phyloP scores from a whole-genome alignment of 208 protist species.

The Phytomonas francai region DNA sequence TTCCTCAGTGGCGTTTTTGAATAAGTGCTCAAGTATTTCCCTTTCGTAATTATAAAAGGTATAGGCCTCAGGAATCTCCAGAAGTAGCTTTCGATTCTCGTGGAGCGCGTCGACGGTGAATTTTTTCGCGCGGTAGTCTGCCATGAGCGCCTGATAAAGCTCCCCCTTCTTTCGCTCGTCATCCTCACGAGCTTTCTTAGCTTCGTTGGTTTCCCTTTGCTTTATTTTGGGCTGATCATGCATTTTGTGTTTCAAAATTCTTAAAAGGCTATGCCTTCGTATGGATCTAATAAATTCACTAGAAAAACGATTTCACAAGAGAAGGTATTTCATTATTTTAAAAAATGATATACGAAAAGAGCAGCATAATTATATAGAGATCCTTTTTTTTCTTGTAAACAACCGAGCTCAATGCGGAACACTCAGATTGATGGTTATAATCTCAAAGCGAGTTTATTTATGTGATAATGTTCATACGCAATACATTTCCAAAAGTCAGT shows the following conservation, averaged over 20 bases:
- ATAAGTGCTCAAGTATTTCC: constrained; percentile 23
- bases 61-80: constrained; percentile 72
- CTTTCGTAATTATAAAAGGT: constrained; percentile 77
- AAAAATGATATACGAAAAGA: no score
- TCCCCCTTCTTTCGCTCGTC: constrained; percentile 32
- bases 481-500: no score
- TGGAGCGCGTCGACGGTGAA: constrained; percentile 26
- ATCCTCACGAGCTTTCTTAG: constrained; percentile 16
- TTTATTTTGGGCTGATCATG: constrained; percentile 57
- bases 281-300: no score
- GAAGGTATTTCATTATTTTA: no score
- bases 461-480: no score
- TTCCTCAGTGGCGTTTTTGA: background rate
- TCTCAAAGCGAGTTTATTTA: no score
- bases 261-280: background rate
- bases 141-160: constrained; percentile 34
- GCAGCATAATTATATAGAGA: no score
- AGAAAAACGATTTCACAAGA: no score
- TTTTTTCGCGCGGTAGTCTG: constrained; percentile 12
- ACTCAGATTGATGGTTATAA: no score
- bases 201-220: constrained; percentile 12
- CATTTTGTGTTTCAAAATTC: no score
- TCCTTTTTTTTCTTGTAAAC: no score
- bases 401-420: no score
- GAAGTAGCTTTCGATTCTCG: constrained; percentile 33